Evolutionary conservation across 169 alveolate species (phyloP), one percentile per base, ranked within the genome.

Genomic region (Plasmodium knowlesi): DNA sequence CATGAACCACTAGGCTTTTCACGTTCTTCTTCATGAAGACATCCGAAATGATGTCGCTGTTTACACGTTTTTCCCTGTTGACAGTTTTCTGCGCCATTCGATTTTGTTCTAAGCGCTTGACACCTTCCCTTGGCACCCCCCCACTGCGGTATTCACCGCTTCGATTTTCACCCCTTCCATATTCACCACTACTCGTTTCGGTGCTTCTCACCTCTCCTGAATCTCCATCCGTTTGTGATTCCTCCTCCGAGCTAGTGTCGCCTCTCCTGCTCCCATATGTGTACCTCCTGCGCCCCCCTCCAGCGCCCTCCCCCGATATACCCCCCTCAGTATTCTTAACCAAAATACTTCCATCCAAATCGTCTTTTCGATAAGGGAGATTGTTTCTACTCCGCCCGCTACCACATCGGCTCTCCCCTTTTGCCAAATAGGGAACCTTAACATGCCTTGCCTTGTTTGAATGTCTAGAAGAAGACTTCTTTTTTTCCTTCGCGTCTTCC

Each of bases 21-120:
- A 89, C 73, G 71, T 73, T 89, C 34, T 89, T 79, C 82, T 50
- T 89, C 73, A 89, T 71, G 82, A 89, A 89, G 16, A 89, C 94
- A 8, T 89, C 94, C 22, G 94, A 89, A 61, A 89, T 79, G 41
- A 89, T 53, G 50, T 79, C 82, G 37, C 94, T 89, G 16, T 89
- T 89, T 37, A 89, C 94, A 0, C 54, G n/a, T 73, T 4, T 89
- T 4, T 43, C 34, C n/a, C 72, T 30, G 30, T 28, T 79, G 30
- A 12, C 22, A 1, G 12, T 28, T 34, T 6, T 81, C 78, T 25
- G 16, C 34, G 0, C 84, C 12, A 16, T 8, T 10, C 39, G 32
- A 3, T 12, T 71, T 1, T 84, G 43, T 0, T 50, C 46, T 28
- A 37, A 19, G 5, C 57, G 5, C 34, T n/a, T 74, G 22, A 32